These are phyloP conservation scores for Huntiella abstrusa DNA, from an alignment of 2,329 filamentous ascomycete genomes.

Conservation along the genomic window DNA sequence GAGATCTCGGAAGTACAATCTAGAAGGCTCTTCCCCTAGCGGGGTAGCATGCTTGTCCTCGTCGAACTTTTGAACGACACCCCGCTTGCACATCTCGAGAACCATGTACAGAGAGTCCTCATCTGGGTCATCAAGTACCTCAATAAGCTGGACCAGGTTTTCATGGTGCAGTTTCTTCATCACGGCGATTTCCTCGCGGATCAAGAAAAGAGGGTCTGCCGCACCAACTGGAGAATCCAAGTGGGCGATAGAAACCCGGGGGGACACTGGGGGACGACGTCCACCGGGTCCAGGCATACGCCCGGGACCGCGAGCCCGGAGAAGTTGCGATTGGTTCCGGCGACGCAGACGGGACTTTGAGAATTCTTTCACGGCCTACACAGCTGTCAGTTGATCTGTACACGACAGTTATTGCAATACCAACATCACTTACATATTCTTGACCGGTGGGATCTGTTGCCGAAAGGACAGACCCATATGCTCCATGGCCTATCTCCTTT, in stretches of 20 bases:
- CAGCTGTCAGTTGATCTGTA: slow-evolving; percentile 12
- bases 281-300: slow-evolving; percentile 16
- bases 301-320: slow-evolving; percentile 36
- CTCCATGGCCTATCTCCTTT: slow-evolving; percentile 91
- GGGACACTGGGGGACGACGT: slow-evolving; percentile 2
- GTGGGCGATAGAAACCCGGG: slow-evolving; percentile 6
- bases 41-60: slow-evolving; percentile 67
- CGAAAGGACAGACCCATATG: slow-evolving; percentile 82
- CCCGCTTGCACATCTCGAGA: slow-evolving; percentile 96
- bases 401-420: neutral
- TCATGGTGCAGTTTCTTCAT: slow-evolving; percentile 97
- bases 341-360: slow-evolving; percentile 82
- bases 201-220: slow-evolving; percentile 57
- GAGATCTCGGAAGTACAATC: slow-evolving; percentile 86
- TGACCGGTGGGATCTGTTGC: slow-evolving; percentile 77
- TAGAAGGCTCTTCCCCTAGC: slow-evolving; percentile 63
- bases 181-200: slow-evolving; percentile 90
- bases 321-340: slow-evolving; percentile 73
- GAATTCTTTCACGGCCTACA: slow-evolving; percentile 87
- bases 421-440: slow-evolving; percentile 56
- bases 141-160: slow-evolving; percentile 82
- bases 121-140: slow-evolving; percentile 86
- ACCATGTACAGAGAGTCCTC: slow-evolving; percentile 98
- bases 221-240: slow-evolving; percentile 20
- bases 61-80: slow-evolving; percentile 89